Evolutionary conservation across 768 basidiomycete genomes (phyloP).

Genomic region (Collybia sp.): DNA sequence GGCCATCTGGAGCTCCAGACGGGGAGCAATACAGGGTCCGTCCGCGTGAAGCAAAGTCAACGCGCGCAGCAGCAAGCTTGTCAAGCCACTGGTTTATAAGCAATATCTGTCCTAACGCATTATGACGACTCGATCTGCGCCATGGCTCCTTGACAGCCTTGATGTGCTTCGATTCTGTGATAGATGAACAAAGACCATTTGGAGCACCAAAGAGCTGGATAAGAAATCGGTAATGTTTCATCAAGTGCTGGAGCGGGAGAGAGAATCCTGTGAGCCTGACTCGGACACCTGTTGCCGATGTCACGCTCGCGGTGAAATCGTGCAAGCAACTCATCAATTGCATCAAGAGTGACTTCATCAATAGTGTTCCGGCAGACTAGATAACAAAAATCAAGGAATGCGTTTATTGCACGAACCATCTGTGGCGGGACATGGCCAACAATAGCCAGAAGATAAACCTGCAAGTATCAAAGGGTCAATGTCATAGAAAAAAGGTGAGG

Average conservation of each 20-base stretch:
- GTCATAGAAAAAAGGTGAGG: not conserved
- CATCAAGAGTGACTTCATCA: constrained; percentile 8
- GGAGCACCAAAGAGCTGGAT: constrained; percentile 17
- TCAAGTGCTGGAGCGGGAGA: constrained; percentile 6
- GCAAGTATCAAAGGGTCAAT: not conserved
- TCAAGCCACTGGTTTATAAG: too few species aligned
- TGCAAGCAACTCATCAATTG: constrained; percentile 2
- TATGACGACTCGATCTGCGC: too few species aligned
- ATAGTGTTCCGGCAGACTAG: constrained; percentile 15
- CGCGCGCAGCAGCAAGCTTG: too few species aligned
- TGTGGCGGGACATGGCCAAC: constrained; percentile 18
- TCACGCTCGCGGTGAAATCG: constrained; percentile 8
- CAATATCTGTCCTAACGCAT: too few species aligned
- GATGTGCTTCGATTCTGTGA: too few species aligned
- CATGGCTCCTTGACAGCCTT: too few species aligned
- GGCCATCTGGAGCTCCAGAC: too few species aligned
- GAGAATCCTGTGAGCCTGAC: constrained; percentile 1
- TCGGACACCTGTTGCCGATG: constrained; percentile 2
- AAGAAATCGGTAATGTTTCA: constrained; percentile 6
- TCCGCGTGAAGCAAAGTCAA: too few species aligned
- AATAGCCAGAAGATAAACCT: constrained; percentile 23
- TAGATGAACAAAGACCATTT: too few species aligned
- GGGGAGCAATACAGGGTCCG: too few species aligned
- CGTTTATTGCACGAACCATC: constrained; percentile 17
- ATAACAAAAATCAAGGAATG: constrained; percentile 24